Evolutionary conservation across 2,329 filamentous ascomycete species (phyloP).

Genomic region (Arthroderma uncinatum): DNA sequence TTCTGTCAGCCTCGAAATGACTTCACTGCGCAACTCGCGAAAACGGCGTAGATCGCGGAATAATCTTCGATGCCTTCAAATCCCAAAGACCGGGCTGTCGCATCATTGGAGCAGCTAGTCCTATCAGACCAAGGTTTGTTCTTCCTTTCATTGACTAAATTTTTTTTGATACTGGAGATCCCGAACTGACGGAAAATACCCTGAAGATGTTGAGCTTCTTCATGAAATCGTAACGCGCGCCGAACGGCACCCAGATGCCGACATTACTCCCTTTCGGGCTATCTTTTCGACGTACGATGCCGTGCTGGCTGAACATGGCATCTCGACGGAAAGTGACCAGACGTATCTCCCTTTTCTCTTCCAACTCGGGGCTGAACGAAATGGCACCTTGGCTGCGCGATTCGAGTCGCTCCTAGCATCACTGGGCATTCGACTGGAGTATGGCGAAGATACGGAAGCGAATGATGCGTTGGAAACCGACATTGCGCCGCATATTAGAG

Average conservation of each 20-base stretch:
- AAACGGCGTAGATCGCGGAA: slow-evolving; percentile 37
- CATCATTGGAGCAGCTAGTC: slow-evolving; percentile 31
- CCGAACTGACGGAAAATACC: slow-evolving; percentile 1
- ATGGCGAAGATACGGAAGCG: slow-evolving; percentile 35
- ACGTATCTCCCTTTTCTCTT: slow-evolving; percentile 69
- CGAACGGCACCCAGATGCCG: slow-evolving; percentile 52
- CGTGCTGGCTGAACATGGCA: slow-evolving; percentile 57
- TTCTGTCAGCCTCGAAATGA: slow-evolving; percentile 27
- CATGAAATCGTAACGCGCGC: slow-evolving; percentile 65
- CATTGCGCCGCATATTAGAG: not conserved
- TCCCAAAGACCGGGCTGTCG: slow-evolving; percentile 31
- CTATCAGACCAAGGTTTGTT: slow-evolving; percentile 51
- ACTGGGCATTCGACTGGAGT: slow-evolving; percentile 62
- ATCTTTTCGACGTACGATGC: slow-evolving; percentile 73
- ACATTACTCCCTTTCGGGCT: slow-evolving; percentile 60
- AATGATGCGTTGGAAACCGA: slow-evolving; percentile 6
- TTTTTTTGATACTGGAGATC: not conserved
- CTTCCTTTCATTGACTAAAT: slow-evolving; percentile 1
- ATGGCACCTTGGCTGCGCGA: slow-evolving; percentile 52
- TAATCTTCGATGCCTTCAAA: slow-evolving; percentile 40
- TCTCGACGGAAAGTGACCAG: slow-evolving; percentile 62
- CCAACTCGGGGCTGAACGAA: slow-evolving; percentile 53
- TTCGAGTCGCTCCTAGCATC: slow-evolving; percentile 57
- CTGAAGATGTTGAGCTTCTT: slow-evolving; percentile 62
- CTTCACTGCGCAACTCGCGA: slow-evolving; percentile 30